Evolutionary conservation across 768 basidiomycete species (phyloP).

Genomic region (Leccinum obscurum): DNA sequence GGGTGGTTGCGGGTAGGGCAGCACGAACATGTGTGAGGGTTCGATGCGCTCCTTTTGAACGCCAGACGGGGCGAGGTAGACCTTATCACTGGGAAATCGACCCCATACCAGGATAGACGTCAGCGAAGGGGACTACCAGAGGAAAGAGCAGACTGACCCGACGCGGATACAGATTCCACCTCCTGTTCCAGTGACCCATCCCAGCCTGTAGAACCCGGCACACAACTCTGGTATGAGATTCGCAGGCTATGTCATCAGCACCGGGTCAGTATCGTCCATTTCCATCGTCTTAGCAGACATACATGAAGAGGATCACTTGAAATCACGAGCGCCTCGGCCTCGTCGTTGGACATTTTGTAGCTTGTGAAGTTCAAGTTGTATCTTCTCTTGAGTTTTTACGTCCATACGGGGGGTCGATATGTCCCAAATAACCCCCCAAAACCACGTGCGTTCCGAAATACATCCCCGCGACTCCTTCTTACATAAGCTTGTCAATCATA

Average conservation of each 20-base stretch:
- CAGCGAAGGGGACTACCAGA: background rate
- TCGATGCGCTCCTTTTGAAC: constrained; percentile 90
- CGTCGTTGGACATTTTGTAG: constrained; percentile 18
- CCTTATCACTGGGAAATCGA: constrained; percentile 54
- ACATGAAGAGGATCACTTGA: constrained; percentile 68
- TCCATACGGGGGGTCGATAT: constrained; percentile 1
- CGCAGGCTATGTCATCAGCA: constrained; percentile 59
- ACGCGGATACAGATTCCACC: constrained; percentile 75
- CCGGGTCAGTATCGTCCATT: background rate
- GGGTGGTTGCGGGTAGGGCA: constrained; percentile 67
- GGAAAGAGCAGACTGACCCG: constrained; percentile 43
- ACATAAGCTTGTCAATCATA: too few relatives aligned
- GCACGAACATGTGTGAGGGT: constrained; percentile 83
- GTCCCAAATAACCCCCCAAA: background rate
- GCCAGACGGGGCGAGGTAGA: constrained; percentile 85
- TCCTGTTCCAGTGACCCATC: constrained; percentile 93
- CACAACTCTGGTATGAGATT: constrained; percentile 89
- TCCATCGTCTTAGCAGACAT: constrained; percentile 17
- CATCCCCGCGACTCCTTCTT: background rate
- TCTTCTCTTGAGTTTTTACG: too few relatives aligned
- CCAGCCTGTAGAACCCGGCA: constrained; percentile 78
- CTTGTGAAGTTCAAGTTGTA: background rate
- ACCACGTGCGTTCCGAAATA: background rate
- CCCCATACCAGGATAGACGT: background rate
- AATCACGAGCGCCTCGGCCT: constrained; percentile 51